These are phyloP conservation scores for Tricholoma matsutake DNA, from an alignment of 768 basidiomycete species.

Conservation along the genomic window DNA sequence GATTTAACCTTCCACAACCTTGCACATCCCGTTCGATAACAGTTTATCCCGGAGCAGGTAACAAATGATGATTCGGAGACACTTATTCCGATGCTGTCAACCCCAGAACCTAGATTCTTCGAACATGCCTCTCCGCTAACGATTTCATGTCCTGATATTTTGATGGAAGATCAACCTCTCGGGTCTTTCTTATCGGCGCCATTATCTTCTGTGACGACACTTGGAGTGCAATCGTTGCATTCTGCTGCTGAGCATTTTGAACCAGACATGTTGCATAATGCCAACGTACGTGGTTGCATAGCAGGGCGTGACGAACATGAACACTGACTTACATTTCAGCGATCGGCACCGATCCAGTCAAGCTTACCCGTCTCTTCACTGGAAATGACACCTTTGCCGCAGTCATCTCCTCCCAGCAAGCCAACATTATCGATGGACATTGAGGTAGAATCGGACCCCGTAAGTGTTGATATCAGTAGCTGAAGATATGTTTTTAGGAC, in stretches of 20 bases:
- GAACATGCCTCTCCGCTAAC: not conserved
- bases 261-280: not conserved
- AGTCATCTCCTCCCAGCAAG: constrained; percentile 19
- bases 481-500: not conserved
- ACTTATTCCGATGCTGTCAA: not conserved
- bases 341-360: not conserved
- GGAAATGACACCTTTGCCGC: constrained; percentile 15
- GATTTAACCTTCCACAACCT: not conserved
- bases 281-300: not conserved
- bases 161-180: not conserved
- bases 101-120: not conserved
- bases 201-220: not conserved
- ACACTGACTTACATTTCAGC: not conserved
- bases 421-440: not conserved
- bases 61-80: not conserved
- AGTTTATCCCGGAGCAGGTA: not conserved
- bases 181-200: not conserved
- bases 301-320: not conserved
- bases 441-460: not conserved
- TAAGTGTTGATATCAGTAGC: not conserved
- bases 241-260: not conserved
- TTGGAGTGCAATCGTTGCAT: not conserved
- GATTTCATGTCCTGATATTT: not conserved
- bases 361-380: not conserved
- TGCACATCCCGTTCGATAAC: not conserved